Evolutionary conservation across 441 rosid genomes (phyloP).

Genomic region (Omphalea diandra): DNA sequence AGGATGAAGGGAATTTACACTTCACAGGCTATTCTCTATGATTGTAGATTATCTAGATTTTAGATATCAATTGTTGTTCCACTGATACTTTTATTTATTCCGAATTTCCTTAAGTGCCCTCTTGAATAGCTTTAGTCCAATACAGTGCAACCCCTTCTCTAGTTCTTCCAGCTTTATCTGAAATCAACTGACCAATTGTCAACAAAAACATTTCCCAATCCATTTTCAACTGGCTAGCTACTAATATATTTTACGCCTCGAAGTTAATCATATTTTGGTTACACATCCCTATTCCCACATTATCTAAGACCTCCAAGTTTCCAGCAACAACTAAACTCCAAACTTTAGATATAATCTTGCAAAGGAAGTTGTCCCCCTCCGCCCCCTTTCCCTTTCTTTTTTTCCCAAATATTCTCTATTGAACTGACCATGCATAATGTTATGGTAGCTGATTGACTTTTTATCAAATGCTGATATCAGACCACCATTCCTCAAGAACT

Average conservation of each 20-base stretch:
- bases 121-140: no score
- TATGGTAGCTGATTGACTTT: no score
- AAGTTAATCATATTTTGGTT: not conserved
- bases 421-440: not conserved
- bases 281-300: not conserved
- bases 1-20: no score
- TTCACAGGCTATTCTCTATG: no score
- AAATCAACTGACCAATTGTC: not conserved
- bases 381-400: not conserved
- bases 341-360: not conserved
- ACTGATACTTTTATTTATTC: no score
- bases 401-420: not conserved
- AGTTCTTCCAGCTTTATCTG: no score
- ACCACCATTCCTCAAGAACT: not conserved
- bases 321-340: conserved; percentile 3
- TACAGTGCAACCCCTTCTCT: no score
- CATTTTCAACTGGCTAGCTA: not conserved
- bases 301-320: not conserved
- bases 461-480: no score
- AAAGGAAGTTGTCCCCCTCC: no score
- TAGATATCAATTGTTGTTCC: no score
- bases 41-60: no score
- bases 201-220: not conserved
- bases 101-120: no score
- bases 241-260: not conserved